A percentile compares a stretch with the other conserved stretches of the same genome.
Conservation (phyloP, 192 early-diverging fungal species). For the Rhizophagus sp. region DNA sequence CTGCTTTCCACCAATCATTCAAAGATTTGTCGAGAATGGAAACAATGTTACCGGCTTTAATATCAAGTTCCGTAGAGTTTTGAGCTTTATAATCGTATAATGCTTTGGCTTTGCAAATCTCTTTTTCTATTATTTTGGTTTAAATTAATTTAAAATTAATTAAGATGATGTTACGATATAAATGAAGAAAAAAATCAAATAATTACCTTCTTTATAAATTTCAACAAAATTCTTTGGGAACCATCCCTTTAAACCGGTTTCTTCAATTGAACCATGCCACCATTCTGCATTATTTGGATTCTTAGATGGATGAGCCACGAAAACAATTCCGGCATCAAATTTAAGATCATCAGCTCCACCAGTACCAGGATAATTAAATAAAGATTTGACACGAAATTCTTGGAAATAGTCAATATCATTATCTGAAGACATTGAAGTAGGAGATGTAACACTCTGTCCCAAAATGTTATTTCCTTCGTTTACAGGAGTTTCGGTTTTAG, state of each 20-base stretch:
- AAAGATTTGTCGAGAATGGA: slow-evolving; percentile 55
- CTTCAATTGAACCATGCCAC: slow-evolving; percentile 48
- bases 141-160: not conserved
- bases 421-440: not conserved
- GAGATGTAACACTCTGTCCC: not conserved
- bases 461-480: not conserved
- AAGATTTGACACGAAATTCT: slow-evolving; percentile 36
- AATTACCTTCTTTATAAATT: slow-evolving; percentile 33
- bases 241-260: slow-evolving; percentile 42
- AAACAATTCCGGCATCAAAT: slow-evolving; percentile 43
- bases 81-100: slow-evolving; percentile 46
- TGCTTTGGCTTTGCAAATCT: slow-evolving; percentile 44
- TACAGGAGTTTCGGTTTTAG: not conserved
- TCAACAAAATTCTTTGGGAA: slow-evolving; percentile 53
- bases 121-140: slow-evolving; percentile 24
- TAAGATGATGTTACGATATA: not conserved
- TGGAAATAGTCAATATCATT: slow-evolving; percentile 37
- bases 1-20: slow-evolving; percentile 51
- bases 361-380: slow-evolving; percentile 46
- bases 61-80: slow-evolving; percentile 59
- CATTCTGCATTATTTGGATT: slow-evolving; percentile 45
- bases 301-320: slow-evolving; percentile 40
- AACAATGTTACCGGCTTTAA: slow-evolving; percentile 63
- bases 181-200: not conserved
- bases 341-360: slow-evolving; percentile 40